Base-by-base conservation (phyloP, 2,329 filamentous ascomycete genomes). In the Alternaria triticimaculans region DNA sequence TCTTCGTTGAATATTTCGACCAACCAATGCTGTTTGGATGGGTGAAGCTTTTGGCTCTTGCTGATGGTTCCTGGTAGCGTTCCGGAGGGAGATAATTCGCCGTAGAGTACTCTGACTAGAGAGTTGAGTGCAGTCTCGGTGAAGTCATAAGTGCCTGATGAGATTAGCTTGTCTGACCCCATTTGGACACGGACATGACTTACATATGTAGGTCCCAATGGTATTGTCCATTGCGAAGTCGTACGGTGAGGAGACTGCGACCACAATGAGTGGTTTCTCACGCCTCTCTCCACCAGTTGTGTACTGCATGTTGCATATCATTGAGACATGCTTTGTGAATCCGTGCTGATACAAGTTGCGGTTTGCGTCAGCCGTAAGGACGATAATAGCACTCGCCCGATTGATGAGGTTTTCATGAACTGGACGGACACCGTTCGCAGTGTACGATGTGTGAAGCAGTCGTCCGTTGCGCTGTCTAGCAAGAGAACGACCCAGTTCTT, bases 341-440 rank as follows among this genome's bases (percentile, higher is more conserved):
- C 94, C 94, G 55, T 93, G 89, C 78, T 98, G 95, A 76, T 97
- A 98, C 14, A 97, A 83, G 75, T 98, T 97, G 44, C 94, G 87
- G 76, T 97, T 97, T 1, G 94, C 94, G 81, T 98, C 95, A 10
- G 95, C 95, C 0, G 95, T 97, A 30, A 97, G 87, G 55, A 97
- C 90, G 66, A 98, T 91, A 66, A 97, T 93, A 5, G 92, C 93
- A 55, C 91, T 93, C 11, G 94, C 94, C 71, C 94, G 87, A 69
- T 94, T 92, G 77, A 97, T 96, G 18, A 97, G 85, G 66, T 95
- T 96, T 74, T 98, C 95, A 76, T 98, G 95, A 1, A 97, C 92
- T 79, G 94, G 94, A 41, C 94, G 87, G 4, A 98, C 90, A 14
- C 94, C 94, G 71, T 97, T 97, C 1, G 94, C 92, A 0, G 95